These are phyloP conservation scores for Arachis monticola DNA, from an alignment of 331 rosid species.

Conservation along the genomic window DNA sequence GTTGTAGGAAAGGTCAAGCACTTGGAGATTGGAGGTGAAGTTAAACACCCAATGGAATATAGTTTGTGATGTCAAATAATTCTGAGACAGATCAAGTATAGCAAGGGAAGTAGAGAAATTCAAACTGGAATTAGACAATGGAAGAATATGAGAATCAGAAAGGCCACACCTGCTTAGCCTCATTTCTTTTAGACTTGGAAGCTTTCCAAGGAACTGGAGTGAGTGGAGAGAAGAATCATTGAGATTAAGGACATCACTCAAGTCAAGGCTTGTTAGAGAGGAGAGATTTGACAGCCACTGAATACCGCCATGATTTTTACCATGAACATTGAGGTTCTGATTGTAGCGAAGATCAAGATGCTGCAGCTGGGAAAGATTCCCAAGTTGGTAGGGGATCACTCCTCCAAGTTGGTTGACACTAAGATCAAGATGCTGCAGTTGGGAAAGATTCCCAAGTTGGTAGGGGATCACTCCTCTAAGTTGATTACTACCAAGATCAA, in stretches of 20 bases:
- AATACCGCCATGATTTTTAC: neutral
- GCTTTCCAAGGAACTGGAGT: neutral
- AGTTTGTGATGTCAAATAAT: neutral
- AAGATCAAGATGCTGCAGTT: neutral
- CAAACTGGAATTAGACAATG: neutral
- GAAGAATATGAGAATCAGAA: neutral
- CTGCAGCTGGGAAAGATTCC: neutral
- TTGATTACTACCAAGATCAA: neutral
- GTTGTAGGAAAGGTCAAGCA: neutral
- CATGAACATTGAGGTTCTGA: neutral
- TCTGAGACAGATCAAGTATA: accelerated
- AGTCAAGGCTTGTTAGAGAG: neutral
- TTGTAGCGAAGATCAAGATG: neutral
- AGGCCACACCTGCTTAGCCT: neutral
- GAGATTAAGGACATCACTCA: neutral
- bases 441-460: neutral
- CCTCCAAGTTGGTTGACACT: neutral
- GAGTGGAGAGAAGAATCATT: neutral
- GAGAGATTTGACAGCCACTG: neutral
- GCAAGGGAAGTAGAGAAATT: neutral
- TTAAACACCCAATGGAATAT: neutral
- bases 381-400: neutral
- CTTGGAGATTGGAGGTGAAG: neutral
- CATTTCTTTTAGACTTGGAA: neutral
- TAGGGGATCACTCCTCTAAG: too few species aligned